Evolutionary conservation across 345 rosid genomes (phyloP), one percentile per base, ranked within the genome.

Genomic region (Triadica sebifera): DNA sequence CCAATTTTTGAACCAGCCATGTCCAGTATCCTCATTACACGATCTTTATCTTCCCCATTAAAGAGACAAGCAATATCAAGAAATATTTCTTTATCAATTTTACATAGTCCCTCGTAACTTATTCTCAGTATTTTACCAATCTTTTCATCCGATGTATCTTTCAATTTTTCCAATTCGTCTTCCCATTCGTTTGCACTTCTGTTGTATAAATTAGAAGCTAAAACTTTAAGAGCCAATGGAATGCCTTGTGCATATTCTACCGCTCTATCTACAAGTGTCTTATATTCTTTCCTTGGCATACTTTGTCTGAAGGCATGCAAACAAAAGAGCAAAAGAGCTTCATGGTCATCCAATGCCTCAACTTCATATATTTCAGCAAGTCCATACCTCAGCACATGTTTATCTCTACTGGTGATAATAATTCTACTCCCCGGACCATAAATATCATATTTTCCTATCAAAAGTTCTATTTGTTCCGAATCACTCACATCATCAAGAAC

Each of bases 401-500:
- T 1, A 61, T 72, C 68, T 17, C 67, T 60, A 13, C 65, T 60
- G 5, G 65, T 60, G 13, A 60, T 16, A 34, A 60, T 60, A 29
- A 60, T 60, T 72, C 67, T 59, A 29, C 68, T 72, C 4, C 75
- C 75, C 17, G 19, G 3, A 29, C 67, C 58, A 47, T 41, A 61
- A 7, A 17, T 34, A 29, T 0, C 11, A 9, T 17, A 12, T 17
- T 16, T 41, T 34, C 57, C 67, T 11, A 47, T 4, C 0, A 72
- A 49, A 13, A 0, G 1, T 29, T 49, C 19, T 47, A 72, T 5
- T 0, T 24, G 6, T 0, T 17, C 12, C 0, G 45, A 0, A 49
- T 19, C 29, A 3, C 0, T 25, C 16, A 72, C 75, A 60, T 72
- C 75, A 25, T 72, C 75, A 49, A 72, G 20, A 37, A 72, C 67